phyloP scores from a whole-genome alignment of 495 filamentous ascomycete species.

The Jackrogersella minutella region DNA sequence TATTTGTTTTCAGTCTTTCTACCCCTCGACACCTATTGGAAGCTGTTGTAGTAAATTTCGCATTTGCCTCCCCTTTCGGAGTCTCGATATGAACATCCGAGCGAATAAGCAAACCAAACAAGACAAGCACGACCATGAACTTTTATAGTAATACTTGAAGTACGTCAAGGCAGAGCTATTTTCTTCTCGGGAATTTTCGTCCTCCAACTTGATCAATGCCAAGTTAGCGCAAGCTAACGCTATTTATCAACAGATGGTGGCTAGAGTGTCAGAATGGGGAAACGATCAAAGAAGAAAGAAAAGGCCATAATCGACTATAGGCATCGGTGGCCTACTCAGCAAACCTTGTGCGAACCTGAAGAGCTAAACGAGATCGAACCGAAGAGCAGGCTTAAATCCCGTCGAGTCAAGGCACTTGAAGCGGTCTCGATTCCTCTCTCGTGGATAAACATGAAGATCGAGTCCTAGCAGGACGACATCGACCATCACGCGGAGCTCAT shows the following conservation, averaged over 20 bases:
- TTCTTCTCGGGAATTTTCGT: too few species aligned
- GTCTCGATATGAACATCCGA: background rate
- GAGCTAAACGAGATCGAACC: background rate
- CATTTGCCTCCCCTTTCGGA: background rate
- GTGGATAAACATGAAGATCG: constrained; percentile 37
- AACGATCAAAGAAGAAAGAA: constrained; percentile 16
- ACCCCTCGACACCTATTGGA: too few species aligned
- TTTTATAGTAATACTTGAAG: too few species aligned
- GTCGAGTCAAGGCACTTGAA: constrained; percentile 31
- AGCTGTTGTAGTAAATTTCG: background rate
- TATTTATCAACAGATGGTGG: too few species aligned
- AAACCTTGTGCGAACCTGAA: constrained; percentile 39
- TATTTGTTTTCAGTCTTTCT: too few species aligned
- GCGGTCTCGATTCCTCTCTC: constrained; percentile 20
- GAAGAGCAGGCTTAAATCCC: constrained; percentile 14
- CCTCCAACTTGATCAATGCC: too few species aligned
- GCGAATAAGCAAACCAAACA: too few species aligned
- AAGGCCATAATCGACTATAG: constrained; percentile 38
- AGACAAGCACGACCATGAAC: background rate
- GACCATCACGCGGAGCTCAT: constrained; percentile 26
- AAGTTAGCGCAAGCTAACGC: too few species aligned
- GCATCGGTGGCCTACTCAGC: constrained; percentile 43
- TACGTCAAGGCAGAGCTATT: too few species aligned
- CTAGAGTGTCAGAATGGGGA: constrained; percentile 4
- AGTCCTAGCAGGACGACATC: constrained; percentile 37